Evolutionary conservation across 768 basidiomycete species (phyloP).

Genomic region (Panellus pusillus): DNA sequence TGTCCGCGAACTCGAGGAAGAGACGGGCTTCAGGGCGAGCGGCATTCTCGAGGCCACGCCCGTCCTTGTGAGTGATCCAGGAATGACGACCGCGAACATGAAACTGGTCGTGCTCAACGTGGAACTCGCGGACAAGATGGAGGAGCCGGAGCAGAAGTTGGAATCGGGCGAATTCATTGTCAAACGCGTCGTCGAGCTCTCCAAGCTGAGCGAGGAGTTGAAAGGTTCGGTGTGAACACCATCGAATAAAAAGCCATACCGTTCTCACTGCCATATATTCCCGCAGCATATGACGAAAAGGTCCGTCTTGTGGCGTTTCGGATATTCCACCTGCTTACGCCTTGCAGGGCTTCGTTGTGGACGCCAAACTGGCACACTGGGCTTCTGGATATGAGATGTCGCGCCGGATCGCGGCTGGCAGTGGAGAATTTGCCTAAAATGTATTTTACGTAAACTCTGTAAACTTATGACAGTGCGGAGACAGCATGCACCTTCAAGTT

Average conservation of each 20-base stretch:
- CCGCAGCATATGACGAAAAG: conserved; percentile 57
- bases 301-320: conserved; percentile 31
- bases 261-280: neutral
- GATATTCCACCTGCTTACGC: neutral
- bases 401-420: conserved; percentile 16
- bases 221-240: conserved; percentile 53
- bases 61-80: conserved; percentile 73
- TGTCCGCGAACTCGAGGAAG: conserved; percentile 87
- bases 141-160: conserved; percentile 70
- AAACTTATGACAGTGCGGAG: no score
- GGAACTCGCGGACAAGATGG: conserved; percentile 61
- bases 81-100: conserved; percentile 96
- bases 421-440: conserved; percentile 6
- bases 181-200: conserved; percentile 66
- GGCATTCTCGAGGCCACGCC: conserved; percentile 63
- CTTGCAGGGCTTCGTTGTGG: conserved; percentile 60
- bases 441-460: neutral
- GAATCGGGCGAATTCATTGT: conserved; percentile 88
- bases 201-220: conserved; percentile 60
- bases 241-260: no score
- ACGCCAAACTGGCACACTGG: conserved; percentile 77
- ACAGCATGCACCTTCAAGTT: no score
- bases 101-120: conserved; percentile 77
- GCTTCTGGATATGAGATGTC: conserved; percentile 69
- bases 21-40: conserved; percentile 82